Percentiles rank a stretch among this genome's conserved stretches.
These are phyloP conservation scores for Entomophthora muscae DNA, from an alignment of 371 early-diverging fungal species.

Conservation along the genomic window DNA sequence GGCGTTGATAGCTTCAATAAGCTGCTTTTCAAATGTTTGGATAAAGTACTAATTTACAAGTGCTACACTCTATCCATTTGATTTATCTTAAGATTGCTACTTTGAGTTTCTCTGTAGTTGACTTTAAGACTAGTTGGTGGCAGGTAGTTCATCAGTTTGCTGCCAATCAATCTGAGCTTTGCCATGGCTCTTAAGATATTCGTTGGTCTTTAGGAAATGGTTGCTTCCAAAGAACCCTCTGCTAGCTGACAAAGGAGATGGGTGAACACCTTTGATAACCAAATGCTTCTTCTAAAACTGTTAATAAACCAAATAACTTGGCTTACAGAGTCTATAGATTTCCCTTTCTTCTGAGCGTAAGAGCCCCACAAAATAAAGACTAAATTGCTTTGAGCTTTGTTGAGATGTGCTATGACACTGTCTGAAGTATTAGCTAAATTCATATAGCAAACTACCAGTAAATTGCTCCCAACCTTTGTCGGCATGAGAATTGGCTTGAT, in stretches of 20 bases:
- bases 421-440: constrained; percentile 30
- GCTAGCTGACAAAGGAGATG: constrained; percentile 84
- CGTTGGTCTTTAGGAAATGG: constrained; percentile 89
- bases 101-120: too few species aligned
- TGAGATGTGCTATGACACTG: constrained; percentile 57
- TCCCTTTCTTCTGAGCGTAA: constrained; percentile 64
- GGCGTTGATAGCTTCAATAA: too few species aligned
- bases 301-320: constrained; percentile 12
- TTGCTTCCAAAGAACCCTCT: constrained; percentile 77
- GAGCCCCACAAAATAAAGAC: constrained; percentile 99
- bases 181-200: constrained; percentile 52
- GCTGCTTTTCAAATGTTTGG: too few species aligned
- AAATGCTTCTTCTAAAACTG: constrained; percentile 47
- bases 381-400: constrained; percentile 33
- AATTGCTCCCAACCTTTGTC: constrained; percentile 79
- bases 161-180: constrained; percentile 59
- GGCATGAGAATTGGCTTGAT: constrained; percentile 77
- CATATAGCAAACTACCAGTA: constrained; percentile 32
- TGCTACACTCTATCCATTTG: too few species aligned
- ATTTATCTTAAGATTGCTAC: too few species aligned
- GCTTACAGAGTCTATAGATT: constrained; percentile 30
- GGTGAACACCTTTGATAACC: constrained; percentile 80
- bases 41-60: too few species aligned
- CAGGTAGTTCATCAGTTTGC: too few species aligned
- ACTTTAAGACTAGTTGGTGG: too few species aligned